Conservation (phyloP, 2,329 filamentous ascomycete species). For the Fusarium verrucosum region DNA sequence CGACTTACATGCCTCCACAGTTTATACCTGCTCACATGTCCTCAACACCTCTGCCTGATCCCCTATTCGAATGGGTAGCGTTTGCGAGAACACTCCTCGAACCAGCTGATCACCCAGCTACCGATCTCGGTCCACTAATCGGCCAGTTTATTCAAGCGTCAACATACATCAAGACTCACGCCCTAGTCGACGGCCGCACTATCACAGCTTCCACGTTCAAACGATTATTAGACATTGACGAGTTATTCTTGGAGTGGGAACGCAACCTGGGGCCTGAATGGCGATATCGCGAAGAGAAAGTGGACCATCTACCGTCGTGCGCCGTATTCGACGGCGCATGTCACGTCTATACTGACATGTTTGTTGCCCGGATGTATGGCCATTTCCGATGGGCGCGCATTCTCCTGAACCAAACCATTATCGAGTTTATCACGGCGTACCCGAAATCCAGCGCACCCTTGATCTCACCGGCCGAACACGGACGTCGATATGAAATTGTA, state of each 20-base stretch:
- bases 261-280: conserved; percentile 48
- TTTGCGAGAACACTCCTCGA: conserved; percentile 50
- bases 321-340: conserved; percentile 63
- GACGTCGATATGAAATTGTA: conserved; percentile 49
- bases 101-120: conserved; percentile 51
- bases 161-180: conserved; percentile 47
- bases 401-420: conserved; percentile 60
- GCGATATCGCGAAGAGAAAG: conserved; percentile 49
- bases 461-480: conserved; percentile 46
- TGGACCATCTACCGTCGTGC: conserved; percentile 48
- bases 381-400: conserved; percentile 69
- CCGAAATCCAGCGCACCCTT: conserved; percentile 51
- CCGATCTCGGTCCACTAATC: conserved; percentile 54
- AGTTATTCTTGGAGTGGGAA: conserved; percentile 54
- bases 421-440: conserved; percentile 51
- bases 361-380: conserved; percentile 65
- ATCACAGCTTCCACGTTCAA: conserved; percentile 50
- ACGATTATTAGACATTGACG: conserved; percentile 54
- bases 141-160: conserved; percentile 54
- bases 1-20: conserved; percentile 43
- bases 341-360: conserved; percentile 64
- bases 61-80: conserved; percentile 56
- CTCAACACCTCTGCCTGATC: conserved; percentile 52
- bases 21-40: conserved; percentile 57
- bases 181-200: conserved; percentile 51